Evolutionary conservation across 2,329 filamentous ascomycete species (phyloP).

Genomic region (Paracoccidioides lutzii): DNA sequence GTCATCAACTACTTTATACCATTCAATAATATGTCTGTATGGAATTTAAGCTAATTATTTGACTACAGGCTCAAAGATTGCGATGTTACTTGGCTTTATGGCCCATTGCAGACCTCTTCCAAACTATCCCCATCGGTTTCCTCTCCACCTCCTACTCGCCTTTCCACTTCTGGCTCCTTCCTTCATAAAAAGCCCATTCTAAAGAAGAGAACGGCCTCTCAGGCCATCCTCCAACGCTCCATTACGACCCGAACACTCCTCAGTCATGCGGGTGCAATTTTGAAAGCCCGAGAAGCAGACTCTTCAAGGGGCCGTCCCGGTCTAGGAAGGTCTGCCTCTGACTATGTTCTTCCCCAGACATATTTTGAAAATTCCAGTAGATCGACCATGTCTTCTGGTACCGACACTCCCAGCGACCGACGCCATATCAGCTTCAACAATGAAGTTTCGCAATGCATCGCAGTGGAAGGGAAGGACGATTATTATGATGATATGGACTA

Average conservation of each 20-base stretch:
- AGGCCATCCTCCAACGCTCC: conserved; percentile 83
- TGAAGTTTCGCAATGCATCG: conserved; percentile 90
- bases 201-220: conserved; percentile 93
- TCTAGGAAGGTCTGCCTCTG: conserved; percentile 52
- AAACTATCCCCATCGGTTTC: conserved; percentile 38
- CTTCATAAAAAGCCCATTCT: conserved; percentile 76
- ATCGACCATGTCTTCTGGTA: conserved; percentile 58
- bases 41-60: conserved; percentile 6
- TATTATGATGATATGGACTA: conserved; percentile 19
- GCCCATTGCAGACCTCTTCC: conserved; percentile 66
- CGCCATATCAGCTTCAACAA: conserved; percentile 96
- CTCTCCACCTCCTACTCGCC: conserved; percentile 40
- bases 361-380: conserved; percentile 45
- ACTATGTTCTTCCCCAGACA: conserved; percentile 50
- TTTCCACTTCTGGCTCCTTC: conserved; percentile 52
- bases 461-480: conserved; percentile 60
- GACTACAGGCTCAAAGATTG: conserved; percentile 75
- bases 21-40: background rate
- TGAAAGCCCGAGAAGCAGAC: conserved; percentile 65
- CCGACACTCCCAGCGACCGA: conserved; percentile 49
- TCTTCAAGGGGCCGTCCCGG: conserved; percentile 40
- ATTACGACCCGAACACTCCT: conserved; percentile 77
- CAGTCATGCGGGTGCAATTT: conserved; percentile 75
- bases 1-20: background rate
- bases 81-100: conserved; percentile 96